Evolutionary conservation across 768 basidiomycete genomes (phyloP), one percentile per base, ranked within the genome.

Genomic region (Dioszegia crocea): DNA sequence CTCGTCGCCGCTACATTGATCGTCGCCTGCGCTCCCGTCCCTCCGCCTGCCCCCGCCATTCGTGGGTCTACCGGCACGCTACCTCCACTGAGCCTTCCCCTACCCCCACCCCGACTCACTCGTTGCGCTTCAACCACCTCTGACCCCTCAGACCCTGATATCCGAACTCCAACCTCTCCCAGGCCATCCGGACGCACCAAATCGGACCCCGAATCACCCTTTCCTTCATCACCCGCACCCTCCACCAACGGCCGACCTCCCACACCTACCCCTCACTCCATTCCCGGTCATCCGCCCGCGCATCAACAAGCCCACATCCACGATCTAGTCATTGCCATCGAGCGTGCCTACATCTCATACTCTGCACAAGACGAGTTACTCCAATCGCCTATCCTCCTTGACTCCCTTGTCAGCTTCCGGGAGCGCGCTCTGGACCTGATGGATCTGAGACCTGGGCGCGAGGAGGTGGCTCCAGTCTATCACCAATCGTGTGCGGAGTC

Each of bases 381-480:
- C 50, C 61, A 38, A 9, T 61, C 59, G 4, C 54, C 52, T 11
- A 47, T 60, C 21, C 41, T 60, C 27, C 4, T 62, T 12, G 56
- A 26, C 2, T 30, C 61, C 10, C 51, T 62, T 11, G 17, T 23
- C 1, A 16, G 41, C 11, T 66, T 66, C 40, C 56, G 30, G 14
- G n/a, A 54, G 1, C 44, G 60, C 12, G 60, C 60, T 1, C 24
- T 12, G 23, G 50, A 33, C 14, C 33, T 33, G 33, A 14, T 33
- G 8, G 14, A 33, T 6, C 33, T 33, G 33, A 6, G 6, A 6
- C 33, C 33, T 33, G 33, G 8, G 33, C 33, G 6, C 33, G 8
- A 6, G 33, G 33, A 14, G 14, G 33, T 33, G 8, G 33, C 6
- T 6, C 14, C 33, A 33, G 33, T 6, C 33, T 6, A 6, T 14